Percentiles rank a stretch among this genome's conserved stretches.
Evolutionary conservation across 352 stramenopile species (phyloP).

Genomic region (Phytophthora crassamura): DNA sequence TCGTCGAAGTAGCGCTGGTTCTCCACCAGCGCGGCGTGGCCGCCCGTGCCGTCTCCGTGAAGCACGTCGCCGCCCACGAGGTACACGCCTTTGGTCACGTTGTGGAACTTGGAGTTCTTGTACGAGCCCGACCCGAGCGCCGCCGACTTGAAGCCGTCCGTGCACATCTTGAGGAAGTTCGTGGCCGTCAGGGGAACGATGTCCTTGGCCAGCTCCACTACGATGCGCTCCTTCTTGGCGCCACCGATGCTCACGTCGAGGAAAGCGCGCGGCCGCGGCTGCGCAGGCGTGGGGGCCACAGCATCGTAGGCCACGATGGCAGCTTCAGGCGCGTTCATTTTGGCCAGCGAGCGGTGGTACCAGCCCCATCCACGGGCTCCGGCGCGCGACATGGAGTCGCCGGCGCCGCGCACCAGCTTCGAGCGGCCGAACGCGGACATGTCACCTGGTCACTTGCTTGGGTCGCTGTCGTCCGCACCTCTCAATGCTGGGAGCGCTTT

Average conservation of each 20-base stretch:
- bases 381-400: slow-evolving; percentile 60
- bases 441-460: background rate
- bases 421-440: slow-evolving; percentile 72
- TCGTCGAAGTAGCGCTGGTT: slow-evolving; percentile 84
- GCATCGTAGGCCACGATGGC: slow-evolving; percentile 69
- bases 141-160: slow-evolving; percentile 66
- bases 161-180: slow-evolving; percentile 85
- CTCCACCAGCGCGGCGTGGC: slow-evolving; percentile 73
- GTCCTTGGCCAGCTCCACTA: slow-evolving; percentile 85
- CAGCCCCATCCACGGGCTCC: slow-evolving; percentile 81
- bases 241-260: slow-evolving; percentile 87
- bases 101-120: slow-evolving; percentile 88
- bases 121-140: slow-evolving; percentile 74
- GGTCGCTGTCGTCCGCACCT: slow-evolving; percentile 17
- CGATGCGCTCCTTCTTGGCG: slow-evolving; percentile 74
- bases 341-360: slow-evolving; percentile 84
- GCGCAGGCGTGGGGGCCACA: slow-evolving; percentile 57
- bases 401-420: slow-evolving; percentile 62
- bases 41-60: slow-evolving; percentile 75
- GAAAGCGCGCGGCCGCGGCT: slow-evolving; percentile 74
- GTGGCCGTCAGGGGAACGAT: slow-evolving; percentile 77
- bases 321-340: slow-evolving; percentile 81
- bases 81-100: slow-evolving; percentile 85
- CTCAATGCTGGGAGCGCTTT: slow-evolving; percentile 24
- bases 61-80: slow-evolving; percentile 79